These are phyloP conservation scores for Starmerella apicola DNA, from an alignment of 805 yeast genomes.

Conservation along the genomic window DNA sequence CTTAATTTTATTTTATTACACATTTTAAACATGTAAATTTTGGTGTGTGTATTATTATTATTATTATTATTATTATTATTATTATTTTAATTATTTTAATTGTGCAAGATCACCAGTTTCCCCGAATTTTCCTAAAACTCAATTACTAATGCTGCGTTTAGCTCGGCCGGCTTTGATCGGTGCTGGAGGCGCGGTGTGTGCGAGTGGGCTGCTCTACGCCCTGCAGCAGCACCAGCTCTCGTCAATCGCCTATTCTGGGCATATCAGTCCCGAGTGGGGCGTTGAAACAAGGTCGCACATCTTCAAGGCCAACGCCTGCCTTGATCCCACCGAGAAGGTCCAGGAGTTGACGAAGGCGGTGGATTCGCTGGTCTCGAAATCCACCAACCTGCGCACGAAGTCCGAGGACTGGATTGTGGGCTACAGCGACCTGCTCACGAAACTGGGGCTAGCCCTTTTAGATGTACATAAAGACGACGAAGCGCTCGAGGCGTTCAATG, in stretches of 20 bases:
- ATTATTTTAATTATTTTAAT: no score
- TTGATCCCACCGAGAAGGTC: conserved; percentile 7
- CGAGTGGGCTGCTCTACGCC: conserved; percentile 14
- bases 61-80: no score
- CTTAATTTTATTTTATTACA: no score
- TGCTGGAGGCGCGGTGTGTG: conserved; percentile 14
- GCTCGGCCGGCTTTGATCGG: conserved; percentile 17
- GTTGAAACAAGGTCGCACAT: conserved; percentile 16
- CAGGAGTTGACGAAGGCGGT: conserved; percentile 20
- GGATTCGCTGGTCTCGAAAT: conserved; percentile 14
- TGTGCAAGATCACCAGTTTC: no score
- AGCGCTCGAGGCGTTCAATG: conserved; percentile 22
- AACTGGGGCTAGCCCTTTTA: conserved; percentile 22
- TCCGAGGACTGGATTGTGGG: conserved; percentile 26
- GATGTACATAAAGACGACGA: conserved; percentile 13
- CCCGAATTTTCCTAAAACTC: no score
- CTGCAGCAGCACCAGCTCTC: conserved; percentile 12
- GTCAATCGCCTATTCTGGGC: conserved; percentile 1
- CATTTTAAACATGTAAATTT: no score
- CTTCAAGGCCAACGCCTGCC: conserved; percentile 10
- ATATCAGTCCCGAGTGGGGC: conserved; percentile 19
- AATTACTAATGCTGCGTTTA: conserved; percentile 8
- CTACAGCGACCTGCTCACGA: conserved; percentile 25
- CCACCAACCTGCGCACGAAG: conserved; percentile 20
- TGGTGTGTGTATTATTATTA: no score